Evolutionary conservation across 2,329 filamentous ascomycete genomes (phyloP), one percentile per base, ranked within the genome.

Genomic region (Paracoccidioides brasiliensis): DNA sequence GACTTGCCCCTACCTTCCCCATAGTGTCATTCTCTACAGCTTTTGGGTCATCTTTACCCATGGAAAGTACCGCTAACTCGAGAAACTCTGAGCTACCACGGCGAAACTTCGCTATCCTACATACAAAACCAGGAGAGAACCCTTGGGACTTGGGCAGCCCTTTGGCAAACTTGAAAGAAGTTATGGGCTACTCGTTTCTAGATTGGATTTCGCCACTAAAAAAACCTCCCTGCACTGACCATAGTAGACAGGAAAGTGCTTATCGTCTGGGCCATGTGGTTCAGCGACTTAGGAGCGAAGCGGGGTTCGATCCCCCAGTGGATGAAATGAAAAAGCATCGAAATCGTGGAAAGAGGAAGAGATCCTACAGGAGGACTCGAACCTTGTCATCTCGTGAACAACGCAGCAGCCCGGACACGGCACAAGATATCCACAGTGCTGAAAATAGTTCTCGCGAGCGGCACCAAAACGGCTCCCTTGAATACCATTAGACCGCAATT

Each of bases 181-280:
- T 96, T 30, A 89, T 98, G 83, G 91, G 91, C 0, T 72, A 78
- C 49, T 80, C 72, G 22, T 60, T 83, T 2, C 58, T 84, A 12
- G 86, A 95, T 57, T 97, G 90, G 90, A 65, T 95, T 10, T 71
- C 95, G 1, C 91, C 91, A 0, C 68, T 95, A 38, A 81, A 76
- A 56, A 77, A 80, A 57, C 89, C 86, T 4, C 91, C 91, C 0
- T 91, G 86, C 67, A 78, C 78, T 52, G 78, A 80, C 54, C 86
- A 90, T 63, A 81, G 82, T 49, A 78, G 76, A 61, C 75, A 76
- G 57, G 77, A 80, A 58, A 84, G 86, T 63, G 81, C 87, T 56
- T 94, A 86, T 66, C 76, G 78, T 12, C 74, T 87, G 63, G 86
- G 86, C 0, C 78, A 78, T 3, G 74, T 82, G 3, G 75, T 91